These are phyloP conservation scores for Monosporascus sp. DNA, from an alignment of 2,329 filamentous ascomycete species.

Conservation along the genomic window DNA sequence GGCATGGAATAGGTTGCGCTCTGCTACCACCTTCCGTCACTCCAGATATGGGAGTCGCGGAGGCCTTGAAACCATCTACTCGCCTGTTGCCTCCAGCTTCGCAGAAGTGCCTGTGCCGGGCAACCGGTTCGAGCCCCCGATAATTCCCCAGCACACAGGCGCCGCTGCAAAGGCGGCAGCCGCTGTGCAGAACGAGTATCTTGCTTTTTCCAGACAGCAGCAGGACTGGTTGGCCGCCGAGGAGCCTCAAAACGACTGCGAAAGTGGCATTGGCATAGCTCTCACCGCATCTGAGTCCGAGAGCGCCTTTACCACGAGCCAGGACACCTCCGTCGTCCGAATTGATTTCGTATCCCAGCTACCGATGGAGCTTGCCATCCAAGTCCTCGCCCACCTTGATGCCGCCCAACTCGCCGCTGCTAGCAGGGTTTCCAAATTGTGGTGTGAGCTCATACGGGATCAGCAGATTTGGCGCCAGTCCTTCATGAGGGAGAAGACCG, in stretches of 20 bases:
- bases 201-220: constrained; percentile 30
- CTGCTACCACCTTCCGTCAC: constrained; percentile 46
- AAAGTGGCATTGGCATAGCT: constrained; percentile 61
- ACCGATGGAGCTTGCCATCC: constrained; percentile 54
- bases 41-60: constrained; percentile 39
- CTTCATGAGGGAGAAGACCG: constrained; percentile 56
- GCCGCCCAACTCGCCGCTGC: constrained; percentile 44
- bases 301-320: constrained; percentile 25
- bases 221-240: constrained; percentile 42
- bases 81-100: constrained; percentile 29
- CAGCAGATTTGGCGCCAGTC: constrained; percentile 61
- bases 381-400: constrained; percentile 53
- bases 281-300: constrained; percentile 39
- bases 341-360: constrained; percentile 54
- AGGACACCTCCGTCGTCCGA: constrained; percentile 34
- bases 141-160: constrained; percentile 55
- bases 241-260: constrained; percentile 49
- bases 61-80: constrained; percentile 31
- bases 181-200: constrained; percentile 52
- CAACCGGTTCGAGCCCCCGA: constrained; percentile 48
- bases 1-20: constrained; percentile 46
- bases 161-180: constrained; percentile 58
- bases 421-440: constrained; percentile 44
- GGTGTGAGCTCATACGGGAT: constrained; percentile 43
- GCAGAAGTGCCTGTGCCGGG: constrained; percentile 40